These are phyloP conservation scores for Talaromyces verruculosus DNA, from an alignment of 2,329 filamentous ascomycete genomes.

Conservation along the genomic window DNA sequence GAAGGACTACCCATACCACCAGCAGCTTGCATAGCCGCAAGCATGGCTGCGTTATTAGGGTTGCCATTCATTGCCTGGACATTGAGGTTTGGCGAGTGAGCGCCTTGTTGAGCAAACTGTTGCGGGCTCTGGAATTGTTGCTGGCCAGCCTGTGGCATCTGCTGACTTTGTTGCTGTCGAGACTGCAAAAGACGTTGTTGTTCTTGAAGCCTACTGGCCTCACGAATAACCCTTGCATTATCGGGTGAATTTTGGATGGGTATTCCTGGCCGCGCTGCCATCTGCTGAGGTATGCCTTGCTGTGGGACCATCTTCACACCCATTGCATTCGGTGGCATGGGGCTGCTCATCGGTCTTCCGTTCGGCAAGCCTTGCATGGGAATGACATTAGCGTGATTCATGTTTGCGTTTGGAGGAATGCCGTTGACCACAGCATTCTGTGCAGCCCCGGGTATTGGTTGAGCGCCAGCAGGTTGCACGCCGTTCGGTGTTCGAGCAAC, in stretches of 20 bases:
- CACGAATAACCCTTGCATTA: slow-evolving; percentile 49
- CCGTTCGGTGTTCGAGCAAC: slow-evolving; percentile 42
- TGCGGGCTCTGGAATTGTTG: slow-evolving; percentile 45
- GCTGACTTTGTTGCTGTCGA: slow-evolving; percentile 41
- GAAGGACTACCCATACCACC: slow-evolving; percentile 48
- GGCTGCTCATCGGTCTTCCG: slow-evolving; percentile 47
- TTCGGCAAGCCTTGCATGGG: slow-evolving; percentile 45
- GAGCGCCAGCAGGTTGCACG: slow-evolving; percentile 37
- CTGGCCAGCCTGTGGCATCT: slow-evolving; percentile 37
- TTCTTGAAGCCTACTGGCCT: slow-evolving; percentile 50
- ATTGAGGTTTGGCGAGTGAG: slow-evolving; percentile 48
- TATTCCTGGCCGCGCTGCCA: slow-evolving; percentile 40
- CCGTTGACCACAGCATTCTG: slow-evolving; percentile 50
- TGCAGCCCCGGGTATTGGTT: slow-evolving; percentile 40
- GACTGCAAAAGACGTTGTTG: slow-evolving; percentile 63
- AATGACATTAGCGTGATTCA: slow-evolving; percentile 41
- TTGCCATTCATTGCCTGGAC: slow-evolving; percentile 28
- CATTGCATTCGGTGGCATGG: slow-evolving; percentile 56
- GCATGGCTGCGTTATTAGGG: slow-evolving; percentile 40
- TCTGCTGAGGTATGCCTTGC: slow-evolving; percentile 57
- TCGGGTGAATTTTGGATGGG: slow-evolving; percentile 57
- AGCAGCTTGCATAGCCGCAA: slow-evolving; percentile 46
- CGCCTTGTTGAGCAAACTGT: slow-evolving; percentile 48
- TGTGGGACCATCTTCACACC: slow-evolving; percentile 58
- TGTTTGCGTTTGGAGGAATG: slow-evolving; percentile 39